A percentile compares a stretch with the other conserved stretches of the same genome.
phyloP scores from a whole-genome alignment of 768 basidiomycete species.

The Dendrothele bispora region DNA sequence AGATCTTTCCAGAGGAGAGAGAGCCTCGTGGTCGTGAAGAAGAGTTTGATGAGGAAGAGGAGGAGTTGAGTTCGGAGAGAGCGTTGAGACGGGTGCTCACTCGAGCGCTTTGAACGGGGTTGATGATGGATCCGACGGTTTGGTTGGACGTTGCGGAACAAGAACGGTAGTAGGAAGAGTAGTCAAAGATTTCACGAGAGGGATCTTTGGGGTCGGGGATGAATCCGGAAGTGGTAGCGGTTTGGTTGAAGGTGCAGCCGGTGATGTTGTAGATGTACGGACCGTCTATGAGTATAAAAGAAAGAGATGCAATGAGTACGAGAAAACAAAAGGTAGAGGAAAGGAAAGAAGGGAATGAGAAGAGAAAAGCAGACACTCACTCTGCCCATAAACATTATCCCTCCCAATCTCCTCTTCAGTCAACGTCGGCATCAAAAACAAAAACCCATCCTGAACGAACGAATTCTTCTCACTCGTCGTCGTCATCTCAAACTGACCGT shows the following conservation, averaged over 20 bases:
- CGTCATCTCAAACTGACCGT: constrained; percentile 85
- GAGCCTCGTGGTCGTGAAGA: too few species aligned
- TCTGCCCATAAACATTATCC: constrained; percentile 26
- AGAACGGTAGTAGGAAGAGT: not conserved
- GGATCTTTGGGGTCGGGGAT: constrained; percentile 31
- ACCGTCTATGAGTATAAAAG: constrained; percentile 40
- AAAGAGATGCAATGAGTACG: not conserved
- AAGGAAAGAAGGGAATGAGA: not conserved
- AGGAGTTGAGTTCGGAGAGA: constrained; percentile 12
- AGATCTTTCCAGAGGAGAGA: constrained; percentile 37
- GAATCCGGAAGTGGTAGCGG: constrained; percentile 41
- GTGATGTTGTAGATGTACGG: constrained; percentile 74
- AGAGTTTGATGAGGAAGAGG: too few species aligned
- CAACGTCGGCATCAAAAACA: constrained; percentile 86
- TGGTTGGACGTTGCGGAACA: constrained; percentile 1
- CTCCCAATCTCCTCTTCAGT: constrained; percentile 67
- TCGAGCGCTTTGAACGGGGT: constrained; percentile 59
- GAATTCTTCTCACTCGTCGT: constrained; percentile 71
- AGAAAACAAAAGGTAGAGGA: not conserved
- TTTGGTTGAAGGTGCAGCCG: constrained; percentile 73
- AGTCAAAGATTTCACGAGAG: constrained; percentile 2
- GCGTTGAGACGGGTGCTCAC: constrained; percentile 38
- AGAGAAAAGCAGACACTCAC: too few species aligned
- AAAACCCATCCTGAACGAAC: constrained; percentile 66
- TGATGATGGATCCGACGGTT: constrained; percentile 43